Evolutionary conservation across 2,329 filamentous ascomycete genomes (phyloP).

Genomic region (Aureobasidium lini): DNA sequence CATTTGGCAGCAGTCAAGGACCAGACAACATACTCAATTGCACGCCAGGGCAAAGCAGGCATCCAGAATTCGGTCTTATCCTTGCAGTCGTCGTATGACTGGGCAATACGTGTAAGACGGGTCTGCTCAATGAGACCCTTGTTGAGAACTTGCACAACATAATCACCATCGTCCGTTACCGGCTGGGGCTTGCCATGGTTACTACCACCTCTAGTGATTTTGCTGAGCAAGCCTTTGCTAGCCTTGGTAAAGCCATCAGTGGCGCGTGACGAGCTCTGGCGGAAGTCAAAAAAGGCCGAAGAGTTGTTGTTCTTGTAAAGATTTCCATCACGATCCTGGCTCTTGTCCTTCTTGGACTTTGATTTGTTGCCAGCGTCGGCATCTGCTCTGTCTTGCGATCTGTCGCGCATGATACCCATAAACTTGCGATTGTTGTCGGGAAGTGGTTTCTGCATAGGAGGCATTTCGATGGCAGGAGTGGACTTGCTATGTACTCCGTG

Average conservation of each 20-base stretch:
- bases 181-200: slow-evolving; percentile 57
- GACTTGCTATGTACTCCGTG: not conserved
- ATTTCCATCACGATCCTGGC: not conserved
- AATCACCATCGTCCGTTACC: slow-evolving; percentile 64
- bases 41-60: slow-evolving; percentile 90
- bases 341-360: slow-evolving; percentile 16
- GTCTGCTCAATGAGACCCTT: slow-evolving; percentile 81
- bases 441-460: slow-evolving; percentile 10
- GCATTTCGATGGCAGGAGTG: slow-evolving; percentile 3
- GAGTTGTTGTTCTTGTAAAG: slow-evolving; percentile 12
- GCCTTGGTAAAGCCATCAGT: slow-evolving; percentile 65
- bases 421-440: slow-evolving; percentile 58
- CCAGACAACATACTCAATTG: slow-evolving; percentile 61
- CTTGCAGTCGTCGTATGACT: slow-evolving; percentile 74
- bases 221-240: slow-evolving; percentile 70
- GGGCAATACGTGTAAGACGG: slow-evolving; percentile 83
- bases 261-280: slow-evolving; percentile 63
- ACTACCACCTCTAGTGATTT: slow-evolving; percentile 62
- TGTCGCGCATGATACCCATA: slow-evolving; percentile 60
- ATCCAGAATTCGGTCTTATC: slow-evolving; percentile 99
- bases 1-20: not conserved
- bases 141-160: slow-evolving; percentile 78
- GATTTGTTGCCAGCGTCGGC: slow-evolving; percentile 17
- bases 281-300: slow-evolving; percentile 36
- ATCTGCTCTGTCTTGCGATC: slow-evolving; percentile 60